Conservation (phyloP, 805 yeast genomes). For the Candida endomychidarum region DNA sequence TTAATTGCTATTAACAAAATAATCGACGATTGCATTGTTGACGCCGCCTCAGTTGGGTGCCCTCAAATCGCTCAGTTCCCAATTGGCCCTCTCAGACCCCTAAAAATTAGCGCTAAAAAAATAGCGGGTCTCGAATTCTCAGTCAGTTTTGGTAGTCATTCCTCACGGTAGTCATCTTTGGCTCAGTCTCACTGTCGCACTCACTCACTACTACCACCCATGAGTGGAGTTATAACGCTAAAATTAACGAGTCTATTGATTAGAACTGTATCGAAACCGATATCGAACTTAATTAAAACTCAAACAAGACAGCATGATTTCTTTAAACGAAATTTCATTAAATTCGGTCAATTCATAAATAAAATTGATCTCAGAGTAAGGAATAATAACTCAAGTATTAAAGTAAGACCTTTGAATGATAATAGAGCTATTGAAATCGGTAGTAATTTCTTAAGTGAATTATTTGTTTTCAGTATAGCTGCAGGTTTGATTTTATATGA, state of each 20-base stretch:
- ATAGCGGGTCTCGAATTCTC: too few relatives aligned
- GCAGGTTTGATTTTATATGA: conserved; percentile 75
- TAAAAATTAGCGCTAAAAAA: too few relatives aligned
- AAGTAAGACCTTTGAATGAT: conserved; percentile 77
- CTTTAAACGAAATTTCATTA: conserved; percentile 63
- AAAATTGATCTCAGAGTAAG: conserved; percentile 62
- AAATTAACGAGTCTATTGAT: conserved; percentile 71
- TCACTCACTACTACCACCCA: not conserved
- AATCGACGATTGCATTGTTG: too few relatives aligned
- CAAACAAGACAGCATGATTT: conserved; percentile 72
- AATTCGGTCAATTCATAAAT: conserved; percentile 71
- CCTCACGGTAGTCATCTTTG: too few relatives aligned
- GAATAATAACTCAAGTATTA: conserved; percentile 50
- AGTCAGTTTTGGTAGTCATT: too few relatives aligned
- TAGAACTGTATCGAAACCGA: conserved; percentile 76
- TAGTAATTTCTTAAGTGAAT: conserved; percentile 74
- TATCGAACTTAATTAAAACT: conserved; percentile 66
- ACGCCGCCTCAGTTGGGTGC: too few relatives aligned
- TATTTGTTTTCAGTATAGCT: conserved; percentile 77
- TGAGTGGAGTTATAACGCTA: conserved; percentile 74
- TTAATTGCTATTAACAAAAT: too few relatives aligned
- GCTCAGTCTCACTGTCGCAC: not conserved
- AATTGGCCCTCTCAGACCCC: too few relatives aligned
- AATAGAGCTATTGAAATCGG: conserved; percentile 80
- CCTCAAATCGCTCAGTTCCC: too few relatives aligned